Evolutionary conservation across 805 yeast genomes (phyloP), one percentile per base, ranked within the genome.

Genomic region (Kodamaea hsintzibuensis): DNA sequence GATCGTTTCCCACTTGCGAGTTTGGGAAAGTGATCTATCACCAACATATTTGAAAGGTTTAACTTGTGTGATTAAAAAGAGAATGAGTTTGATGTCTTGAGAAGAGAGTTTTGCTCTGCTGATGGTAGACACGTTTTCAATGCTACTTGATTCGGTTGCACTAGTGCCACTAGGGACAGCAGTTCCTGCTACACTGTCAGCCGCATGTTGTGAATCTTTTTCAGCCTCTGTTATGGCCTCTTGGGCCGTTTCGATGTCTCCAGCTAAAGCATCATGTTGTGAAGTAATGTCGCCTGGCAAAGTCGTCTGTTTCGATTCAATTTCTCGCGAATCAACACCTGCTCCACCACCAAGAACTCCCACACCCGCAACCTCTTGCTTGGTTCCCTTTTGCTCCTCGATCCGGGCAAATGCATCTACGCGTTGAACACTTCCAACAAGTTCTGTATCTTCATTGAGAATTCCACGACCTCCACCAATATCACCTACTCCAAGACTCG

Each of bases 11-110:
- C 76, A 72, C 54, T 72, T 72, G 52, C 62, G 64, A 10, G 73
- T 69, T 55, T 72, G 76, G 33, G 65, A 61, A 22, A 67, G 51
- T 13, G 64, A 59, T 37, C 74, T 55, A 50, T 72, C 72, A 7
- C 76, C 76, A 18, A 70, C 63, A 53, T 71, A 72, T 54, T 71
- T 71, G 60, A 72, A 72, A 2, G 76, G 76, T 51, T 70, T 71
- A 35, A 69, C 62, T 25, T 62, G 58, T 19, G 64, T 57, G 13
- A 69, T 72, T 35, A 71, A 56, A 47, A 62, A 67, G n/a, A 71
- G 55, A 6, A 72, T 69, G 6, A 71, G 57, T 52, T 58, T 61
- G 13, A 71, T 66, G 47, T 72, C 75, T 35, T 60, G 60, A 14
- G 55, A 49, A 9, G 68, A 60, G 42, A 72, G 57, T 56, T 69